Base-by-base conservation (phyloP, 2,329 filamentous ascomycete species). In the Aspergillus eucalypticola region DNA sequence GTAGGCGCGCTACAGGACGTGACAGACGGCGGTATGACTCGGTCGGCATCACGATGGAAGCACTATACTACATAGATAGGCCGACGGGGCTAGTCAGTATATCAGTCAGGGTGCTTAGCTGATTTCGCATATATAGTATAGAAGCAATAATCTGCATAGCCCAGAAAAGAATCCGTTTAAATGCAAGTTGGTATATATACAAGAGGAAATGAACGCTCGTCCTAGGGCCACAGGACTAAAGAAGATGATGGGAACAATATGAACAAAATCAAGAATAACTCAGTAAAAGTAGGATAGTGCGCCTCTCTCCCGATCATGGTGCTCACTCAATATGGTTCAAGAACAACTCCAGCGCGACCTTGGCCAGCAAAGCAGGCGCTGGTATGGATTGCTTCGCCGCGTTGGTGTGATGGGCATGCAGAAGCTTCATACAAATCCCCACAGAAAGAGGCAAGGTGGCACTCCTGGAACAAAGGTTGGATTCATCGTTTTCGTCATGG, bases 361-460 rank as follows among this genome's bases (percentile, higher is more conserved):
- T 64, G 62, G 54, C 64, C 64, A 60, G 62, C 64, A 63, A 65
- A 64, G 64, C 46, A 52, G 60, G 54, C 54, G 62, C 60, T 48
- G 58, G 64, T 51, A 46, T 53, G 17, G n/a, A 62, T 57, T 56
- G 46, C 57, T 53, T 59, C 19, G 41, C 46, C 48, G 54, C 49
- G 21, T 32, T 48, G 50, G 32, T 48, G 32, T 23, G 21, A 54
- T 56, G 59, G 46, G 51, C 25, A 52, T 17, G 17, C 39, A 44
- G 39, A 23, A 55, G 49, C 56, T 42, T 56, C 32, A 39, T 48
- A 54, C 29, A 8, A 56, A 19, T 21, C 63, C 56, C 57, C 52
- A 52, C 50, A 56, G 49, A 56, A 25, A 39, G 48, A 54, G 56
- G 42, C 39, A 29, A 57, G 32, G 52, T 44, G 51, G 56, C 56